Percentiles rank a stretch among this genome's conserved stretches.
Conservation (phyloP, 768 basidiomycete genomes). For the Trametes cingulata region DNA sequence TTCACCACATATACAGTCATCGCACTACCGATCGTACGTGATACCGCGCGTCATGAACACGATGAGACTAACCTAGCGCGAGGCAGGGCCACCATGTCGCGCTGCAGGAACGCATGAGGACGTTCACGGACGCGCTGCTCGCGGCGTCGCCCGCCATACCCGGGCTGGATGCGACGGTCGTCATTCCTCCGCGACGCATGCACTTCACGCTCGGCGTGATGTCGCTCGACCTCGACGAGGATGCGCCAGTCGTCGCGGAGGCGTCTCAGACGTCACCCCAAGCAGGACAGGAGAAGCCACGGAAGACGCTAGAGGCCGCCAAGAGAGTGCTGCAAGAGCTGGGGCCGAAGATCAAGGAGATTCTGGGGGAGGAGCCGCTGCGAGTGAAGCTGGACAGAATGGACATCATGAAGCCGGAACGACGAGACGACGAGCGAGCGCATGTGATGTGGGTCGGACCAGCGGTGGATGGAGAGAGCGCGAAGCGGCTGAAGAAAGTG, state of each 20-base stretch:
- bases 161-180: slow-evolving; percentile 62
- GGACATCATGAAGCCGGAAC: slow-evolving; percentile 49
- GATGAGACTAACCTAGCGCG: not conserved
- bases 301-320: slow-evolving; percentile 27
- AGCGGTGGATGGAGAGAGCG: slow-evolving; percentile 33
- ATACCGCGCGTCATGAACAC: not conserved
- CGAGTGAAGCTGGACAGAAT: slow-evolving; percentile 47
- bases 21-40: slow-evolving; percentile 26
- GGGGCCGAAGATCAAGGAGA: slow-evolving; percentile 41
- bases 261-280: not conserved
- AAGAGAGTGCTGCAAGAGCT: slow-evolving; percentile 28
- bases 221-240: slow-evolving; percentile 40
- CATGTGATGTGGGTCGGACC: slow-evolving; percentile 63
- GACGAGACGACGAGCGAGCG: slow-evolving; percentile 40
- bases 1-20: slow-evolving; percentile 17
- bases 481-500: slow-evolving; percentile 33
- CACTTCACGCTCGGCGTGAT: slow-evolving; percentile 80
- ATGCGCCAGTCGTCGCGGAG: not conserved
- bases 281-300: not conserved
- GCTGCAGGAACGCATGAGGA: slow-evolving; percentile 28
- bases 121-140: slow-evolving; percentile 35
- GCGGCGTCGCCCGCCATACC: slow-evolving; percentile 33
- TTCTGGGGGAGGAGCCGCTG: slow-evolving; percentile 39
- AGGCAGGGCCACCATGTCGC: slow-evolving; percentile 35
- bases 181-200: slow-evolving; percentile 56